A percentile compares a stretch with the other conserved stretches of the same genome.
These are phyloP conservation scores for Aspergillus sp. DNA, from an alignment of 2,329 filamentous ascomycete genomes.

Conservation along the genomic window DNA sequence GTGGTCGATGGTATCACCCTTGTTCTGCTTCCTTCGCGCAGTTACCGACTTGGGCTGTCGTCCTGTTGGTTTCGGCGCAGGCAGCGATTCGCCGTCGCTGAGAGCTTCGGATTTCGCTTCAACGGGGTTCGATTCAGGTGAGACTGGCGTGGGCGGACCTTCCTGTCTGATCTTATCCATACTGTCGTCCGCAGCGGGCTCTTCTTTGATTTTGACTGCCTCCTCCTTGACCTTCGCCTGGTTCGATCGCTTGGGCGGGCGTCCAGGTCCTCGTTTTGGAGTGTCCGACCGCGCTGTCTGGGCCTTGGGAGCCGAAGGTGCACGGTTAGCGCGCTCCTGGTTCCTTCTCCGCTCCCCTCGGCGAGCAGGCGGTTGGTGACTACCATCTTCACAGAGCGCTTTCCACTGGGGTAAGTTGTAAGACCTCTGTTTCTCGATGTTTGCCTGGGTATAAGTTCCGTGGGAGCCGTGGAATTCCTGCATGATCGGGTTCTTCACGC, in stretches of 20 bases:
- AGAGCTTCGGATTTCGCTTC: conserved; percentile 57
- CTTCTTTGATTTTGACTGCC: conserved; percentile 40
- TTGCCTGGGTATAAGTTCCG: conserved; percentile 94
- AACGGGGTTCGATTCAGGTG: conserved; percentile 53
- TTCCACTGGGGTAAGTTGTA: conserved; percentile 98
- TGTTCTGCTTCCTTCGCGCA: conserved; percentile 82
- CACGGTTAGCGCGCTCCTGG: conserved; percentile 48
- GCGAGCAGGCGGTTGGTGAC: conserved; percentile 90
- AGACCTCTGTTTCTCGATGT: conserved; percentile 91
- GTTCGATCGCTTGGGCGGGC: conserved; percentile 39
- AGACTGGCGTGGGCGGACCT: conserved; percentile 56
- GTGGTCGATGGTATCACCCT: conserved; percentile 71
- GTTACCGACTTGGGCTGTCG: conserved; percentile 72
- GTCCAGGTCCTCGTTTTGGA: conserved; percentile 49
- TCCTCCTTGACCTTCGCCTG: conserved; percentile 42
- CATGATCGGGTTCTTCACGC: conserved; percentile 94
- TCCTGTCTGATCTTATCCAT: conserved; percentile 41
- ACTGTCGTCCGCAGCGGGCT: conserved; percentile 35
- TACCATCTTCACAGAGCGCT: conserved; percentile 86
- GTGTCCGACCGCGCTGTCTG: conserved; percentile 38
- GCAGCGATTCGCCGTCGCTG: conserved; percentile 45
- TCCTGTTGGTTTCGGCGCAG: conserved; percentile 48
- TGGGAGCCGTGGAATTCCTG: conserved; percentile 97
- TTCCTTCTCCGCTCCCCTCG: conserved; percentile 63
- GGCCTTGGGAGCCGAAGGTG: conserved; percentile 33